Evolutionary conservation across 306 rosid species (phyloP).

Genomic region (Betula pendula): DNA sequence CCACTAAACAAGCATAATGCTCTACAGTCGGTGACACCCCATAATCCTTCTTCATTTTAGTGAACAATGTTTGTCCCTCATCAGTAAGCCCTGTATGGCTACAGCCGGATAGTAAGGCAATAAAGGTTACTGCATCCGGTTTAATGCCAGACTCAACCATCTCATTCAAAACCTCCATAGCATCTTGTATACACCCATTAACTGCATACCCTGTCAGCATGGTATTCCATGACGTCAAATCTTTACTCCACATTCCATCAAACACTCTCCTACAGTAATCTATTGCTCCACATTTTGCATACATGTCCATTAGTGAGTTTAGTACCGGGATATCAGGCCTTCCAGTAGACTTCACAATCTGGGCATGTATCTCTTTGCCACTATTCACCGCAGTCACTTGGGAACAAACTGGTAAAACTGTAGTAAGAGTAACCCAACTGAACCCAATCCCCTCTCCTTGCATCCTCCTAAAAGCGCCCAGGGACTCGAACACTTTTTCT

Average conservation of each 20-base stretch:
- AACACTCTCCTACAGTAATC: conserved; percentile 50
- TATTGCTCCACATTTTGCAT: conserved; percentile 62
- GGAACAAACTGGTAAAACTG: conserved; percentile 42
- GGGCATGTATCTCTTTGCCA: conserved; percentile 67
- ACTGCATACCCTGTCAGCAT: conserved; percentile 50
- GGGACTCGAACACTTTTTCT: conserved; percentile 34
- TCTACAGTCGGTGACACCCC: conserved; percentile 41
- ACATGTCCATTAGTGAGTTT: conserved; percentile 63
- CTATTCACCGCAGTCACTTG: conserved; percentile 47
- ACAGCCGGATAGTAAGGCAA: conserved; percentile 58
- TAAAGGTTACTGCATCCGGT: conserved; percentile 53
- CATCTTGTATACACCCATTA: conserved; percentile 51
- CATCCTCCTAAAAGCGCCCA: conserved; percentile 49
- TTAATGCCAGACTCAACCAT: conserved; percentile 34
- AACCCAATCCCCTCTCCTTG: conserved; percentile 48
- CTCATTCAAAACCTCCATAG: conserved; percentile 40
- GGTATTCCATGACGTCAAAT: conserved; percentile 64
- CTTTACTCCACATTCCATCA: conserved; percentile 40
- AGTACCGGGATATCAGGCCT: conserved; percentile 45
- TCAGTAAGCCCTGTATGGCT: conserved; percentile 50
- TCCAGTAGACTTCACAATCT: conserved; percentile 50
- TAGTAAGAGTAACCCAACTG: conserved; percentile 62
- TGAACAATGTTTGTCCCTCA: conserved; percentile 42
- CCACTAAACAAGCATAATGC: conserved; percentile 62
- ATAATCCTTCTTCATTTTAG: conserved; percentile 38